Evolutionary conservation across 2,329 filamentous ascomycete genomes (phyloP), one percentile per base, ranked within the genome.

Genomic region (Diaporthe capsici): DNA sequence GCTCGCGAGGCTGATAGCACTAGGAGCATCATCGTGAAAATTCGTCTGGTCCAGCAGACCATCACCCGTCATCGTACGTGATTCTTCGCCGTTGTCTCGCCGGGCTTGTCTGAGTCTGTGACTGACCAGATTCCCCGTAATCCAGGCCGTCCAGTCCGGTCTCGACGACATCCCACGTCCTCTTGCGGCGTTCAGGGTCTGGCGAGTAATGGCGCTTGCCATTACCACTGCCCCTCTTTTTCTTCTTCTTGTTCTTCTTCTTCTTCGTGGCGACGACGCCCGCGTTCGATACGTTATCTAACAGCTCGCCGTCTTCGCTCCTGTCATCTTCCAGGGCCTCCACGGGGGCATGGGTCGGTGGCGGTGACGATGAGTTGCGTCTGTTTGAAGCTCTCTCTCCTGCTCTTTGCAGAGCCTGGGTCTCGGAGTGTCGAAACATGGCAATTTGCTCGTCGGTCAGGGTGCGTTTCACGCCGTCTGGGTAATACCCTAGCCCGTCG

Each of bases 401-500:
- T 76, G 88, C 86, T 77, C 91, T 90, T 37, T 94, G 86, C 53
- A 98, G 86, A 17, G 90, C 85, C 81, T 97, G 92, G 31, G 98
- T 90, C 83, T 98, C 96, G 2, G 94, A 96, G 82, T 97, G 95
- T 77, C 96, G 90, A 82, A 98, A 98, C 77, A 98, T 96, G 72
- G 91, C 91, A 79, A 98, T 95, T 86, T 98, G 94, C 79, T 95
- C 94, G 81, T 98, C 94, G 13, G 96, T 98, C 80, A 98, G 87
- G 25, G 95, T 98, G 55, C 96, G 93, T 82, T 97, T 97, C 77
- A 92, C 91, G 4, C 96, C 96, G 81, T 98, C 96, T 1, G 90
- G 84, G 79, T 98, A 98, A 83, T 95, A 96, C 25, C 95, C 96
- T 22, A 98, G 87, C 1, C 86, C 91, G 53, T 92, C 90, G 37